These are phyloP conservation scores for Halophytophthora polymorphica DNA, from an alignment of 352 stramenopile genomes.

Conservation along the genomic window DNA sequence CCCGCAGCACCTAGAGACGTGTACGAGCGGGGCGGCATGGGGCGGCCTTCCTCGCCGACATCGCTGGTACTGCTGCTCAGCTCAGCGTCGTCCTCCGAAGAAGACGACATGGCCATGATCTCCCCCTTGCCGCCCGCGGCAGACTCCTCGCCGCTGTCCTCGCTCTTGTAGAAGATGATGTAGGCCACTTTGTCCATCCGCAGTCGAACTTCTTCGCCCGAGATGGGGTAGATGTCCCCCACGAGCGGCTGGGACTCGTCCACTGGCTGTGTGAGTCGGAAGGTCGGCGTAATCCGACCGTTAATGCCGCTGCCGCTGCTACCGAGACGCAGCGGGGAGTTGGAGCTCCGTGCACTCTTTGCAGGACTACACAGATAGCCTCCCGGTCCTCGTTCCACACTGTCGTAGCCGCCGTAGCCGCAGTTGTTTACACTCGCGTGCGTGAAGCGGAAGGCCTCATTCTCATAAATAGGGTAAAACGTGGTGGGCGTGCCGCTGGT, in stretches of 20 bases:
- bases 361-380: slow-evolving; percentile 30
- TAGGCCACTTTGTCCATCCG: slow-evolving; percentile 78
- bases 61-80: slow-evolving; percentile 15
- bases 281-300: slow-evolving; percentile 59
- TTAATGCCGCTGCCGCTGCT: slow-evolving; percentile 28
- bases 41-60: slow-evolving; percentile 33
- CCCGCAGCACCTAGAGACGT: slow-evolving; percentile 74
- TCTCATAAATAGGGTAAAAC: slow-evolving; percentile 81
- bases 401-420: slow-evolving; percentile 39
- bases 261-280: slow-evolving; percentile 42
- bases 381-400: slow-evolving; percentile 28
- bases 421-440: slow-evolving; percentile 50
- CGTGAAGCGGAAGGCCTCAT: slow-evolving; percentile 63
- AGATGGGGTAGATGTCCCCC: slow-evolving; percentile 65
- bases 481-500: slow-evolving; percentile 39
- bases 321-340: slow-evolving; percentile 32
- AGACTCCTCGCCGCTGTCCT: slow-evolving; percentile 41
- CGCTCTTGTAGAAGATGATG: slow-evolving; percentile 88
- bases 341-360: slow-evolving; percentile 28
- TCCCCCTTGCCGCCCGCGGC: slow-evolving; percentile 32
- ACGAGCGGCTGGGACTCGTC: slow-evolving; percentile 68
- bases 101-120: slow-evolving; percentile 46
- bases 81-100: slow-evolving; percentile 39
- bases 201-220: slow-evolving; percentile 67
- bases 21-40: slow-evolving; percentile 63